Percentiles rank a stretch among this genome's conserved stretches.
phyloP scores from a whole-genome alignment of 495 filamentous ascomycete species.

The Hypoxylon lienhwacheense region DNA sequence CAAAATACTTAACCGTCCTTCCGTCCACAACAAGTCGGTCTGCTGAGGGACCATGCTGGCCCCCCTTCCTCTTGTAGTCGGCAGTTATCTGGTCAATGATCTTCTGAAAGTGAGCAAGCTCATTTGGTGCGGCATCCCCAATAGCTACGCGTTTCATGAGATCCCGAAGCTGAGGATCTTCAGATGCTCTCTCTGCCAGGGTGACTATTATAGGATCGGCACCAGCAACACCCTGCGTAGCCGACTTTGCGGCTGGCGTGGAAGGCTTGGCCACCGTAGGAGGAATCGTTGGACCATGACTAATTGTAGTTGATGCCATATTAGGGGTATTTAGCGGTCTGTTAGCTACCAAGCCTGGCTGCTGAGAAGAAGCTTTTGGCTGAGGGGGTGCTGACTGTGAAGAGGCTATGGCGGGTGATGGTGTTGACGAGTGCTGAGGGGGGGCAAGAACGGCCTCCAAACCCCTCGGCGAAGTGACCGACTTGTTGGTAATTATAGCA shows the following conservation, averaged over 20 bases:
- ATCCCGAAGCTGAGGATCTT: constrained; percentile 85
- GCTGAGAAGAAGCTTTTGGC: constrained; percentile 22
- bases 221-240: constrained; percentile 29
- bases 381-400: constrained; percentile 29
- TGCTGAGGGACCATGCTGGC: constrained; percentile 45
- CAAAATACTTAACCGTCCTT: constrained; percentile 50
- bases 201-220: constrained; percentile 93
- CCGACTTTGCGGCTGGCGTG: constrained; percentile 34
- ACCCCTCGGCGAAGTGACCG: constrained; percentile 30
- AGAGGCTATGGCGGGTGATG: constrained; percentile 17
- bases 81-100: constrained; percentile 89
- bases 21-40: constrained; percentile 50
- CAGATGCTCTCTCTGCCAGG: constrained; percentile 81
- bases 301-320: constrained; percentile 10
- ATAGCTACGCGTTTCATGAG: constrained; percentile 94
- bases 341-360: constrained; percentile 19
- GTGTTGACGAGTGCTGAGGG: constrained; percentile 32
- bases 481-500: constrained; percentile 14
- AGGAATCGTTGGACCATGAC: constrained; percentile 29
- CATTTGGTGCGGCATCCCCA: constrained; percentile 75
- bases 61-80: constrained; percentile 50
- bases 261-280: constrained; percentile 24
- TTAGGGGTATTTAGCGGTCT: constrained; percentile 30
- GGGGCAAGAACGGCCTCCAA: constrained; percentile 38
- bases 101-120: constrained; percentile 84